These are phyloP conservation scores for Syncephalastrum monosporum DNA, from an alignment of 371 early-diverging fungal genomes.

Conservation along the genomic window DNA sequence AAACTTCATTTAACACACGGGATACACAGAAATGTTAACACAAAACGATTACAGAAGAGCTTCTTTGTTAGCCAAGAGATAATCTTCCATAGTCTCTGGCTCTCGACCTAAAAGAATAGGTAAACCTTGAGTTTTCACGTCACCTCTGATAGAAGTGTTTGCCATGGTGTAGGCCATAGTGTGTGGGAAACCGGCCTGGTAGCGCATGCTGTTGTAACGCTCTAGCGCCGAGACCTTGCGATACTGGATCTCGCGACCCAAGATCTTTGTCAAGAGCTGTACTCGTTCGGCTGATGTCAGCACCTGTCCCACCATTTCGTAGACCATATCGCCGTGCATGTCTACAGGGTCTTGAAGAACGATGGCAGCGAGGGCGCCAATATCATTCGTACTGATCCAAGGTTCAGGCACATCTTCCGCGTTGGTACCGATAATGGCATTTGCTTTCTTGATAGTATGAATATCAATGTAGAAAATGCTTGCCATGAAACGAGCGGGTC, in stretches of 20 bases:
- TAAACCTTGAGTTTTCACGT: not conserved
- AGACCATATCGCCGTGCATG: conserved; percentile 9
- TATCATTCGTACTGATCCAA: conserved; percentile 14
- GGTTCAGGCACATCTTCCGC: not conserved
- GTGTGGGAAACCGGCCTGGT: conserved; percentile 5
- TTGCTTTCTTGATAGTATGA: not conserved
- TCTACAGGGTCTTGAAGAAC: conserved; percentile 7
- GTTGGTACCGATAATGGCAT: not conserved
- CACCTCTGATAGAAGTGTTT: not conserved
- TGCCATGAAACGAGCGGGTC: conserved; percentile 33
- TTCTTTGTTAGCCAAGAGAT: conserved; percentile 1
- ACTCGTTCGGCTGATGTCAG: conserved; percentile 6
- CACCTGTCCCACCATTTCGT: conserved; percentile 8
- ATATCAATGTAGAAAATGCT: conserved; percentile 2
- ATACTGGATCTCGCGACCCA: conserved; percentile 10
- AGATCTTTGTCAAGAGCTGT: not conserved
- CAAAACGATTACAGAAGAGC: not conserved
- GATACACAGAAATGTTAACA: no score
- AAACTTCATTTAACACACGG: no score
- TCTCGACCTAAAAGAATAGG: conserved; percentile 6
- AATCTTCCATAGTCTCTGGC: conserved; percentile 5
- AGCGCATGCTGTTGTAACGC: not conserved
- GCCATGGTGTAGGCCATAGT: conserved; percentile 1
- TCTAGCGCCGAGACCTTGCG: not conserved
- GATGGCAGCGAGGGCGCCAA: conserved; percentile 5